Evolutionary conservation across 208 protist genomes (phyloP).

Genomic region (Porcisia deanei): DNA sequence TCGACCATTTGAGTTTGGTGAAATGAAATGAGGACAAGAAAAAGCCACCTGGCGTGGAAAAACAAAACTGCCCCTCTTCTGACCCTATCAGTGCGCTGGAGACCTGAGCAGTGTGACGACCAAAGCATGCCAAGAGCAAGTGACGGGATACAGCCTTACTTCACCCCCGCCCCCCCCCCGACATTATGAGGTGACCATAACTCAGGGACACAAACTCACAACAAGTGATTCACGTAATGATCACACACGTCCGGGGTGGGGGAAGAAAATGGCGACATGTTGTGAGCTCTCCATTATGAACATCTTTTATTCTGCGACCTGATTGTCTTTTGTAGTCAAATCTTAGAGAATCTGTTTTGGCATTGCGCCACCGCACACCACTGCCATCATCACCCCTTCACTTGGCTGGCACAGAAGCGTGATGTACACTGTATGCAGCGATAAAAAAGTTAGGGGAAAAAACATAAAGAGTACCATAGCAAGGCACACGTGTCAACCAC

Average conservation of each 20-base stretch:
- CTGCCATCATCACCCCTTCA: not conserved
- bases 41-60: too few relatives aligned
- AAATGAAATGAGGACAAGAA: not conserved
- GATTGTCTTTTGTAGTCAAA: not conserved
- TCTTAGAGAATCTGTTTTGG: not conserved
- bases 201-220: too few relatives aligned
- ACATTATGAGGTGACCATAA: too few relatives aligned
- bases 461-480: not conserved
- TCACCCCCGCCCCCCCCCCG: too few relatives aligned
- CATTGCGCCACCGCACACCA: not conserved
- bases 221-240: too few relatives aligned
- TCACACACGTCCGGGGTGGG: too few relatives aligned
- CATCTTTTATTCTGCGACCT: not conserved
- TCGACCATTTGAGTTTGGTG: not conserved
- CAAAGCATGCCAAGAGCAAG: too few relatives aligned
- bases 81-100: too few relatives aligned
- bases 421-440: not conserved
- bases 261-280: too few relatives aligned
- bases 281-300: not conserved
- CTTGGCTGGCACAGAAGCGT: not conserved
- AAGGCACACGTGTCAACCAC: not conserved
- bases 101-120: too few relatives aligned
- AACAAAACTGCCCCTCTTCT: too few relatives aligned
- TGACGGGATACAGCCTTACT: too few relatives aligned
- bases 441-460: not conserved